Evolutionary conservation across 352 stramenopile genomes (phyloP).

Genomic region (Globisporangium acanthophoron): DNA sequence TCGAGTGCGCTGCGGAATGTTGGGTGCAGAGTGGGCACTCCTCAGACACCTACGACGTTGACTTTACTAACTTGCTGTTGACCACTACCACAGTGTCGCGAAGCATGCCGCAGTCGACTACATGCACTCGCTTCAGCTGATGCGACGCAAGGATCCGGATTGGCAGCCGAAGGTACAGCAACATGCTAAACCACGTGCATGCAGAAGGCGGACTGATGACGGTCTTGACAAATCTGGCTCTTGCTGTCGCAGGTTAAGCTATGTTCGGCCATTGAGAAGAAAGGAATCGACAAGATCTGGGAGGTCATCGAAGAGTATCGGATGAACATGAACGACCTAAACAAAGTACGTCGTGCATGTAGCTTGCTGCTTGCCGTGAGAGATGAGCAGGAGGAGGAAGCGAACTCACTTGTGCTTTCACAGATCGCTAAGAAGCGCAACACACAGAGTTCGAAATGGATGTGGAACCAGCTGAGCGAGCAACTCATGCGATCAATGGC

Average conservation of each 20-base stretch:
- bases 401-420: not conserved
- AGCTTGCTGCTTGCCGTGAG: not conserved
- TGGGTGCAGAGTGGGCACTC: too few species aligned
- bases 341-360: constrained; percentile 32
- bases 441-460: constrained; percentile 70
- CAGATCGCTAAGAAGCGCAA: constrained; percentile 68
- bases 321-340: constrained; percentile 41
- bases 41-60: too few species aligned
- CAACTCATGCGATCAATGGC: constrained; percentile 66
- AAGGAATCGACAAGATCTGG: constrained; percentile 73
- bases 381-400: too few species aligned
- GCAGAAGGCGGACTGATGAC: not conserved
- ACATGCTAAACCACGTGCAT: not conserved
- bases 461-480: constrained; percentile 77
- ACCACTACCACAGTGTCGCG: constrained; percentile 29
- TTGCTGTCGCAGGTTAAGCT: constrained; percentile 48
- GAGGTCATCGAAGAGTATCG: constrained; percentile 56
- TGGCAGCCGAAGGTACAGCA: constrained; percentile 62
- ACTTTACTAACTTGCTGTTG: not conserved
- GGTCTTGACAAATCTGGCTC: not conserved
- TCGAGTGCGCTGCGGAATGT: not conserved
- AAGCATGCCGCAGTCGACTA: constrained; percentile 73
- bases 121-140: constrained; percentile 78
- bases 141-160: constrained; percentile 75
- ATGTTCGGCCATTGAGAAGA: constrained; percentile 58